These are phyloP conservation scores for Geotrichum restrictum DNA, from an alignment of 1,139 yeast genomes.

Conservation along the genomic window DNA sequence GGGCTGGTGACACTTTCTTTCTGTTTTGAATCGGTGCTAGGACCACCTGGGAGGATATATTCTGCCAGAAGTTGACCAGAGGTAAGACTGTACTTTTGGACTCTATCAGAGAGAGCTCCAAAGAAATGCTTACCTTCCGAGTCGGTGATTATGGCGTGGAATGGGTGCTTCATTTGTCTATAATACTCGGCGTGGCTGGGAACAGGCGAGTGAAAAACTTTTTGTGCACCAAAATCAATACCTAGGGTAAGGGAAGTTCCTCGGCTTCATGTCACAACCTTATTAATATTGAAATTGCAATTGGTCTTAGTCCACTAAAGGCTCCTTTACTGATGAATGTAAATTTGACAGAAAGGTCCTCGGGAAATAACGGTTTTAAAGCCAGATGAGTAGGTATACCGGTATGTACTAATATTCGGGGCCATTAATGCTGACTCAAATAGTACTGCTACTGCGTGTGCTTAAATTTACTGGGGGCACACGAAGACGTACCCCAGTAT, in stretches of 20 bases:
- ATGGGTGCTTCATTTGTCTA: constrained; percentile 25
- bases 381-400: too few relatives aligned
- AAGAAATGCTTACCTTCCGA: constrained; percentile 23
- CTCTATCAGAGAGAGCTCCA: constrained; percentile 23
- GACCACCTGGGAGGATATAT: constrained; percentile 9
- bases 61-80: constrained; percentile 20
- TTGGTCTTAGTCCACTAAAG: too few relatives aligned
- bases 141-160: constrained; percentile 24
- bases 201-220: not conserved
- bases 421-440: too few relatives aligned
- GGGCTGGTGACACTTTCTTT: constrained; percentile 10
- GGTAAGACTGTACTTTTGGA: constrained; percentile 22
- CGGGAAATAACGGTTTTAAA: too few relatives aligned
- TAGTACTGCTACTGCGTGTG: too few relatives aligned
- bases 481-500: too few relatives aligned
- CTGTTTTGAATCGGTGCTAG: not conserved
- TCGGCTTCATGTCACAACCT: not conserved
- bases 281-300: not conserved
- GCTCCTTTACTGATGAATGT: too few relatives aligned
- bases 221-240: not conserved
- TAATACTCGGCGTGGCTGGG: too few relatives aligned
- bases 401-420: too few relatives aligned
- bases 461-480: too few relatives aligned
- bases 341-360: too few relatives aligned
- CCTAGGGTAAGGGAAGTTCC: not conserved